Evolutionary conservation across 2,329 filamentous ascomycete genomes (phyloP).

Genomic region (Camptophora hylomeconis): DNA sequence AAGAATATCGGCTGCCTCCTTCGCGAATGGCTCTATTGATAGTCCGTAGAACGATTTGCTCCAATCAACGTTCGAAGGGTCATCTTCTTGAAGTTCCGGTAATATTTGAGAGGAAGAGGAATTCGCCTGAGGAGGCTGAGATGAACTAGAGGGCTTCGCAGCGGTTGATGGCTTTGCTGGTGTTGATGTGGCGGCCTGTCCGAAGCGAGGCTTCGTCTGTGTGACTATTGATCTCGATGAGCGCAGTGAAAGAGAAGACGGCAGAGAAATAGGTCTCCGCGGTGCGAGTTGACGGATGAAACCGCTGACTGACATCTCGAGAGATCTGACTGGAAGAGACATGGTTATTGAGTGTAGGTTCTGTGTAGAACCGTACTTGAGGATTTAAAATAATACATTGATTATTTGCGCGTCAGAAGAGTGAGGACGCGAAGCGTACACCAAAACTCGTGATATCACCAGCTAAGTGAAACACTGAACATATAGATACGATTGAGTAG

Average conservation of each 20-base stretch:
- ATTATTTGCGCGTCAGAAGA: no score
- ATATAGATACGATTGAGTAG: no score
- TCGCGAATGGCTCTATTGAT: slow-evolving; percentile 54
- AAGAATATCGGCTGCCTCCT: slow-evolving; percentile 56
- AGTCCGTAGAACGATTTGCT: slow-evolving; percentile 71
- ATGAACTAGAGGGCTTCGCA: neutral
- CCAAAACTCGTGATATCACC: slow-evolving; percentile 15
- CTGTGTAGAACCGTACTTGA: no score
- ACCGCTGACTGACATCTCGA: no score
- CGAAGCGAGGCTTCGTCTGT: slow-evolving; percentile 17
- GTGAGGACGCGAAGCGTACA: slow-evolving; percentile 8
- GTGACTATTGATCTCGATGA: no score
- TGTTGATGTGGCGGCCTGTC: slow-evolving; percentile 6
- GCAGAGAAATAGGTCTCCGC: no score
- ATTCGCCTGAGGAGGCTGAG: slow-evolving; percentile 4
- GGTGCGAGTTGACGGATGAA: no score
- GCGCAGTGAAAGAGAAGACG: no score
- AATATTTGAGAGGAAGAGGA: slow-evolving; percentile 20
- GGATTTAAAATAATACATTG: no score
- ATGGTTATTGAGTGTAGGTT: no score
- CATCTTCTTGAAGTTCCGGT: slow-evolving; percentile 34
- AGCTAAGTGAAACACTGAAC: no score
- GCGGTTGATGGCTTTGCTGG: slow-evolving; percentile 5
- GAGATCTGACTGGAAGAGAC: no score
- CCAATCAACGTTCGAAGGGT: slow-evolving; percentile 57